Evolutionary conservation across 805 yeast genomes (phyloP), one percentile per base, ranked within the genome.

Genomic region (Metschnikowia reukaufii): DNA sequence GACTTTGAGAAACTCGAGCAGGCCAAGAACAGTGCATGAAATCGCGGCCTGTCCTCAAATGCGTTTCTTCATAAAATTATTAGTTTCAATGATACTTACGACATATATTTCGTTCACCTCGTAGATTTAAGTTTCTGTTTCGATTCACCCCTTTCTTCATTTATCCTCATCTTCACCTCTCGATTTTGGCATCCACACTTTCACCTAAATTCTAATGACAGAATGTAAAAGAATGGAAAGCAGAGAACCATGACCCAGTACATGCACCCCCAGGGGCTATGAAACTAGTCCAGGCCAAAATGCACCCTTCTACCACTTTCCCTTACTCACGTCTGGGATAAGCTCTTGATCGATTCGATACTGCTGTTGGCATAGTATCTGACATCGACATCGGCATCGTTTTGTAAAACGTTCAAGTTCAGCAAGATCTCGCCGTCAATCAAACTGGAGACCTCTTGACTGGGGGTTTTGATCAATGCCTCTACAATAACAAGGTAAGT

Each of bases 371-470:
- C 90, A 69, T 82, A 94, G 69, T 76, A 92, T 63, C 90, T 81
- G 52, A 94, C 99, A 68, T 94, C 99, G 19, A 82, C 82, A 64
- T 94, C 99, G 34, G 70, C 74, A 67, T 94, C 98, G 36, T 75
- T 72, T 48, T 74, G 69, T 60, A 92, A 77, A 40, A 73, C 76
- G 58, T 83, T 80, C 58, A 94, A 77, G 34, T 78, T 73, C 25
- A 94, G 86, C 40, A 83, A 57, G 33, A 91, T 77, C 36, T 81
- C 77, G 18, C 68, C 66, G 36, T 58, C 63, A 54, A 66, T 62
- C 48, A 61, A 60, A 43, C 51, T 61, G 32, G 60, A 54, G 37
- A 59, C 56, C 7, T 47, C 49, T 39, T 56, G 40, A 33, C 52
- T 56, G n/a, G 53, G 55, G 29, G 41, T 19, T 23, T 59, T 55